Base-by-base conservation (phyloP, 257 asterid species). In the Thymus mandschuricus region DNA sequence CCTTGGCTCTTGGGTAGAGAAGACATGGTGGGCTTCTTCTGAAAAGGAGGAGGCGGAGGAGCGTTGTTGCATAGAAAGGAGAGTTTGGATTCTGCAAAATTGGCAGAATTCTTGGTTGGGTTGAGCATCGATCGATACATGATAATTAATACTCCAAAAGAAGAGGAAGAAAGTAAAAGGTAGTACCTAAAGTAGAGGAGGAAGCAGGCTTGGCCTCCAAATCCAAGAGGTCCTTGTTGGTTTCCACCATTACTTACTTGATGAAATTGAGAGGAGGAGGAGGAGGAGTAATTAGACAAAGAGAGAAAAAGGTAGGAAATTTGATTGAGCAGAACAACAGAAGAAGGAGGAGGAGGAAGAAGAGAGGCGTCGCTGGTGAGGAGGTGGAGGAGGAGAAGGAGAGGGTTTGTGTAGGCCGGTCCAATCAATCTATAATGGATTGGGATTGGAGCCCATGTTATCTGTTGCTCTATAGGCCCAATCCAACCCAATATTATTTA, bases 1-100 rank as follows among this genome's bases (percentile, higher is more conserved):
- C 92, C 76, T 75, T 84, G 78, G 78, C 98, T 92, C 77, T 85
- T 76, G 69, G 92, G 96, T 62, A 85, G 69, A 62, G 85, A 65
- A 63, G 79, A 67, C 77, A 86, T 85, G 4, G 80, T 3, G 10
- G 94, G 92, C 74, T 79, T 88, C 74, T 81, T 70, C 67, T 43
- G 81, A 45, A 86, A 66, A 45, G 68, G 43, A 71, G 74, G 6
- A 77, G 21, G 21, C 21, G 21, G 21, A 21, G 21, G 71, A 43
- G 2, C 49, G 7, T 81, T 75, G 71, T 78, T 79, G 85, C 84
- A 82, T 43, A 89, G 76, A n/a, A 79, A 21, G 21, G 21, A 73
- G 49, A 92, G 88, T 68, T 84, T 92, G 1, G 95, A 86, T 77
- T 92, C 92, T 81, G 82, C 72, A 66, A 76, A 75, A 75, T 46